Evolutionary conservation across 2,329 filamentous ascomycete species (phyloP).

Genomic region (Nothomitra cinnamomea): DNA sequence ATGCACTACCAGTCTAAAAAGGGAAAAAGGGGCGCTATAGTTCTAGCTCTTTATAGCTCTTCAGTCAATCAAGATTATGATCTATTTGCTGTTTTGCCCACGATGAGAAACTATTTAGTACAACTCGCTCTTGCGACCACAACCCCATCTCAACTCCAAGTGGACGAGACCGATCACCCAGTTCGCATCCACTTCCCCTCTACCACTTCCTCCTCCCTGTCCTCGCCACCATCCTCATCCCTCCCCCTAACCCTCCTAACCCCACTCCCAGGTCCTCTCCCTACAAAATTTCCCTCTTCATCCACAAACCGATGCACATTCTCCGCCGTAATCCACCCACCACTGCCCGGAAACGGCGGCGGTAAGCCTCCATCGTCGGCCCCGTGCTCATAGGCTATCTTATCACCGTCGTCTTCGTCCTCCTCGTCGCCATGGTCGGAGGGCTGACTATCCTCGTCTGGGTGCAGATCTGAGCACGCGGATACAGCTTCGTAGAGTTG

Average conservation of each 20-base stretch:
- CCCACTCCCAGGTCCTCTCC: constrained; percentile 18
- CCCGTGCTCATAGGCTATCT: constrained; percentile 31
- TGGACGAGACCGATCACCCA: constrained; percentile 18
- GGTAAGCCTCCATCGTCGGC: constrained; percentile 41
- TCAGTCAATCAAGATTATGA: too few relatives aligned
- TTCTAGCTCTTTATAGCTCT: too few relatives aligned
- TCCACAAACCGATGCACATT: constrained; percentile 78
- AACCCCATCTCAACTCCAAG: too few relatives aligned
- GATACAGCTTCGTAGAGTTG: constrained; percentile 54
- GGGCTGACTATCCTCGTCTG: constrained; percentile 43
- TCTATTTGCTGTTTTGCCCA: too few relatives aligned
- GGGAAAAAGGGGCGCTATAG: too few relatives aligned
- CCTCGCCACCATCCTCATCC: constrained; percentile 18
- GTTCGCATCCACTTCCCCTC: constrained; percentile 35
- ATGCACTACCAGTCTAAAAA: too few relatives aligned
- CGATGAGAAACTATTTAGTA: too few relatives aligned
- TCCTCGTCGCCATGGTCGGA: constrained; percentile 28
- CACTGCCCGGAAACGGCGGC: constrained; percentile 55
- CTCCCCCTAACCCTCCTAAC: constrained; percentile 22
- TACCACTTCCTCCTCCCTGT: constrained; percentile 14
- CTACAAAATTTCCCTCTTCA: constrained; percentile 63
- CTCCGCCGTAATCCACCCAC: constrained; percentile 79
- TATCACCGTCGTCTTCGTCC: constrained; percentile 39
- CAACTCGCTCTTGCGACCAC: too few relatives aligned
- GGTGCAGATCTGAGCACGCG: constrained; percentile 58